Base-by-base conservation (phyloP, 2,329 filamentous ascomycete genomes). In the Tolypocladium tundrense region DNA sequence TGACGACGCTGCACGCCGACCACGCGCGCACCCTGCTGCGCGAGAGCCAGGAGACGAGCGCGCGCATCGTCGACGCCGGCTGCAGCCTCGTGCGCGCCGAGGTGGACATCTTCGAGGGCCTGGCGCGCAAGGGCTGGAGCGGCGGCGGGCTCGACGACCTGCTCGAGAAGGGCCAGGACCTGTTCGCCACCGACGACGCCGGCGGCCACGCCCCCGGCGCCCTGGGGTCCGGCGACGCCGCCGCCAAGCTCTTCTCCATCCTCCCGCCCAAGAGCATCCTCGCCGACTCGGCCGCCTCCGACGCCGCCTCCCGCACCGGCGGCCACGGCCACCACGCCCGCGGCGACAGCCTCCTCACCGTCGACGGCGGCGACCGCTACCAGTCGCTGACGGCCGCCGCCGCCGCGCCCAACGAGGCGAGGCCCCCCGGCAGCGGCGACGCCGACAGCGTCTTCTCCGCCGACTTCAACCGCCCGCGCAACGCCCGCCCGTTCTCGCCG, bases 91-190 rank as follows among this genome's bases (percentile, higher is more conserved):
- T 87, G 14, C 76, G 85, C 21, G 85, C 85, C 57, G 85, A 88
- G 71, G 82, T 88, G 24, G 85, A 88, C 69, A 88, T 88, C 35
- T 87, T 87, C 59, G 85, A 88, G 72, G 77, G 80, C 31, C 72
- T 88, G 31, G 85, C 85, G 24, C 74, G 84, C 60, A 88, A 88
- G 65, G 85, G 85, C 9, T 88, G 85, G 85, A 80, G 75, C 24
- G 85, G 85, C 42, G 85, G 85, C 37, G 85, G 85, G 0, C 72
- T 88, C 35, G 85, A 88, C 59, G 85, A 87, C 40, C 70, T 88
- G 4, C 72, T 88, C 3, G 85, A 88, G 60, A 82, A 80, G 65
- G 85, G 84, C 10, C 76, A 77, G 41, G 85, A 88, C 66, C 70
- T 87, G 21, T 85, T 86, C 59, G 81, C 80, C 3, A 73, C 67